Base-by-base conservation (phyloP, 345 rosid genomes). In the Cardamine resedifolia region DNA sequence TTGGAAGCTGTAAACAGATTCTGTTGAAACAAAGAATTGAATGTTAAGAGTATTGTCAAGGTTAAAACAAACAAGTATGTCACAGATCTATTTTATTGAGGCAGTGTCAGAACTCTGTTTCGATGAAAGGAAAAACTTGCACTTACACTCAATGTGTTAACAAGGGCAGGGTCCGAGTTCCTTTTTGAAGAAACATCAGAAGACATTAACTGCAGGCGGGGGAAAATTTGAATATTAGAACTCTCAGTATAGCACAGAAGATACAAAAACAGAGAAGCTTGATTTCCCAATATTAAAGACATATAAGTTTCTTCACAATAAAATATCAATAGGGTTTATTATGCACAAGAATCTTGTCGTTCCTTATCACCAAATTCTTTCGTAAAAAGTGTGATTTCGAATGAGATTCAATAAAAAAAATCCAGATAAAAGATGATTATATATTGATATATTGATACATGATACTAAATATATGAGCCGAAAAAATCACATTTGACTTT, bases 131-230 rank as follows among this genome's bases (percentile, higher is more conserved):
- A 55, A 24, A 58, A 41, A 44, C n/a, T 49, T 60, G 44, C 20
- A 50, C 63, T 76, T 82, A 88, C 97, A 87, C 83, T 90, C 64
- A 95, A 86, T 76, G 86, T 82, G 72, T 86, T 79, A 58, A 92
- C 64, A 78, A 92, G 84, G 70, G 84, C 72, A 44, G 86, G 80
- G 48, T 86, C 86, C 1, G 72, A 78, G 73, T 70, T 83, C 81
- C 62, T 82, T 70, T 70, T 84, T 2, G 86, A 62, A 72, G 88
- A 83, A 77, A 90, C 79, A 81, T 92, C 97, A 23, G 85, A 75
- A 44, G 97, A 90, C 48, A 74, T 78, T 82, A 92, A 81, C 99
- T 92, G 75, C 45, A 63, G n/a, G 69, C 2, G 38, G 69, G 26
- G 59, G 78, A 75, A 15, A 58, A 64, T 0, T 24, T 56, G 10